These are phyloP conservation scores for Ascochyta lentis DNA, from an alignment of 2,329 filamentous ascomycete species.

Conservation along the genomic window DNA sequence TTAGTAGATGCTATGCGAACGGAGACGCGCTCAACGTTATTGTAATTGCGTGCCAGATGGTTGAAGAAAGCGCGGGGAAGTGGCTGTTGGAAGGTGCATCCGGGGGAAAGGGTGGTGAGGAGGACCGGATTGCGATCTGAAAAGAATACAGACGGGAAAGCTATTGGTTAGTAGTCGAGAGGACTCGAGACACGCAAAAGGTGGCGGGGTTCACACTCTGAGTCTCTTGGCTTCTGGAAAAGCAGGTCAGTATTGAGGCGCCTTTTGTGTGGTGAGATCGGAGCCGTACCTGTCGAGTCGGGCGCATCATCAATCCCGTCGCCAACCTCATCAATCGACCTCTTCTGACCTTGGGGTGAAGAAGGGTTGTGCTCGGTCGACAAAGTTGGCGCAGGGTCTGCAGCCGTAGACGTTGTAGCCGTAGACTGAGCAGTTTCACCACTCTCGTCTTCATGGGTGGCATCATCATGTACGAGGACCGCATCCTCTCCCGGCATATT, in stretches of 20 bases:
- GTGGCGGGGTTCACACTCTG: slow-evolving; percentile 36
- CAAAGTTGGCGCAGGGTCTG: slow-evolving; percentile 33
- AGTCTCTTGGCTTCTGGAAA: slow-evolving; percentile 40
- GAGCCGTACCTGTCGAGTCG: slow-evolving; percentile 38
- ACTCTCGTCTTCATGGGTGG: slow-evolving; percentile 30
- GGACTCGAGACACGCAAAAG: slow-evolving; percentile 22
- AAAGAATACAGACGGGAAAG: slow-evolving; percentile 2
- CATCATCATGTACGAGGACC: slow-evolving; percentile 17
- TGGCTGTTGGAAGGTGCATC: background rate
- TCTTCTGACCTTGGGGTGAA: slow-evolving; percentile 43
- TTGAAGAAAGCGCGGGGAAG: background rate
- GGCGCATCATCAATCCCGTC: slow-evolving; percentile 34
- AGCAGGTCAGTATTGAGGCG: slow-evolving; percentile 18
- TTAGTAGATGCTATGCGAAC: slow-evolving; percentile 13
- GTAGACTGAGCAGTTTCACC: slow-evolving; percentile 30
- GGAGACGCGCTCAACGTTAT: background rate
- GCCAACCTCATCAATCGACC: slow-evolving; percentile 43
- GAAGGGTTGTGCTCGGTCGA: slow-evolving; percentile 29
- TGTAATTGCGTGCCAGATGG: background rate
- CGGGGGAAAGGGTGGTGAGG: background rate
- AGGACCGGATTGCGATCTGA: background rate
- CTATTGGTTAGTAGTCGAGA: slow-evolving; percentile 31
- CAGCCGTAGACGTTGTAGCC: slow-evolving; percentile 38
- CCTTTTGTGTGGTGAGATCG: background rate
- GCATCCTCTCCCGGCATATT: slow-evolving; percentile 17